These are phyloP conservation scores for Hanseniaspora jakobsenii DNA, from an alignment of 805 yeast species.

Conservation along the genomic window DNA sequence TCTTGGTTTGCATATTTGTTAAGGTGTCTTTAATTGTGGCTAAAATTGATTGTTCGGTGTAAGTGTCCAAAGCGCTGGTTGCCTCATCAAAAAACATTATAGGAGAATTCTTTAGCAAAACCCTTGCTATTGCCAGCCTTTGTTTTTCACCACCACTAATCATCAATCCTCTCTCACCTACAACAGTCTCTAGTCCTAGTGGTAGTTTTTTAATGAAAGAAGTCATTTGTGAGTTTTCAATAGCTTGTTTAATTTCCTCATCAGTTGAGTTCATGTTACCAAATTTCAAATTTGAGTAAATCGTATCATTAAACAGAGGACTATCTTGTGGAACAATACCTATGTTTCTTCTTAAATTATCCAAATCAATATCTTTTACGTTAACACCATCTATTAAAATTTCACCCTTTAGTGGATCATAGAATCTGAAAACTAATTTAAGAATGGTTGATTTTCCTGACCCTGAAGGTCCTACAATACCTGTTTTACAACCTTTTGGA, in stretches of 20 bases:
- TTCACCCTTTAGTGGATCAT: conserved; percentile 68
- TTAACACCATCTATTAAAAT: conserved; percentile 84
- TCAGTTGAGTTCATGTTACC: conserved; percentile 67
- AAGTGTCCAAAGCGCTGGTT: conserved; percentile 90
- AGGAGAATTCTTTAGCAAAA: conserved; percentile 73
- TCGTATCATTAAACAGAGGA: conserved; percentile 84
- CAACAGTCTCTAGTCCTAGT: conserved; percentile 71
- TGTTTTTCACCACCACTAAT: conserved; percentile 99
- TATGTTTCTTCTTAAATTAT: conserved; percentile 56
- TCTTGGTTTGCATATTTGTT: conserved; percentile 32
- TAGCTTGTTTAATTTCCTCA: conserved; percentile 53
- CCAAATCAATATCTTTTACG: conserved; percentile 59
- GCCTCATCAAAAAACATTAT: conserved; percentile 96
- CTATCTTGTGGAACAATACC: conserved; percentile 98
- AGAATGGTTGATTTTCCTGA: conserved; percentile 88
- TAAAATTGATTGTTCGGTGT: conserved; percentile 78
- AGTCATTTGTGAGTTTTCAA: conserved; percentile 58
- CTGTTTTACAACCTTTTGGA: conserved; percentile 84
- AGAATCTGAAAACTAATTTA: conserved; percentile 74
- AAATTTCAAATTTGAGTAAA: conserved; percentile 74
- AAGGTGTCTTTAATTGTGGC: conserved; percentile 62
- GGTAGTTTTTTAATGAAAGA: conserved; percentile 59
- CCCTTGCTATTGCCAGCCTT: conserved; percentile 82
- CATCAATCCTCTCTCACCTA: conserved; percentile 98
- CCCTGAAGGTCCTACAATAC: conserved; percentile 94